Evolutionary conservation across 257 asterid species (phyloP).

Genomic region (Nicotiana knightiana): DNA sequence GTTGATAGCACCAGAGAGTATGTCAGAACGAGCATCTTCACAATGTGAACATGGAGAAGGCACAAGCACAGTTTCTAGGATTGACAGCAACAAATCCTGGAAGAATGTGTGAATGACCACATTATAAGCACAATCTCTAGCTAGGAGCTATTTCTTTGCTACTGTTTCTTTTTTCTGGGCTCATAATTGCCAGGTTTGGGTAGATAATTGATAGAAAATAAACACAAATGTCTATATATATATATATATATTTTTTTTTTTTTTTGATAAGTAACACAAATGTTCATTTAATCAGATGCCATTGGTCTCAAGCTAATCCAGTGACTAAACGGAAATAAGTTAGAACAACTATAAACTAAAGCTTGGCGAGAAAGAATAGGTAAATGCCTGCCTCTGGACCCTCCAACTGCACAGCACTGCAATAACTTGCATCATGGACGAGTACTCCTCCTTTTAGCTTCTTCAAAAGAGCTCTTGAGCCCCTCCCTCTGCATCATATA

Average conservation of each 20-base stretch:
- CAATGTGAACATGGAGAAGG: slow-evolving; percentile 41
- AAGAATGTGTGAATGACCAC: slow-evolving; percentile 11
- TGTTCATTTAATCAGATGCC: background rate
- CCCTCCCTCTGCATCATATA: slow-evolving; percentile 63
- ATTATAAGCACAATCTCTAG: background rate
- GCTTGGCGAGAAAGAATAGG: slow-evolving; percentile 8
- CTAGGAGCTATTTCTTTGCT: background rate
- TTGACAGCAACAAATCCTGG: slow-evolving; percentile 50
- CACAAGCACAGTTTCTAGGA: slow-evolving; percentile 43
- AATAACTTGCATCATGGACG: slow-evolving; percentile 82
- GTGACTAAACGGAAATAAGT: background rate
- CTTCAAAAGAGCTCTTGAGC: slow-evolving; percentile 78
- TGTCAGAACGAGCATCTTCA: slow-evolving; percentile 32
- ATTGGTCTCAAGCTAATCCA: background rate
- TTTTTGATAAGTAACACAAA: background rate
- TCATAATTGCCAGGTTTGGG: background rate
- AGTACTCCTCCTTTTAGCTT: slow-evolving; percentile 55
- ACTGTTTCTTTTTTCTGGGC: background rate
- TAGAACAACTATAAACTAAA: background rate
- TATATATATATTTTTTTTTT: background rate
- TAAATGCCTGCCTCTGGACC: slow-evolving; percentile 71
- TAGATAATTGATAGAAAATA: background rate
- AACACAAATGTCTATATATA: no score
- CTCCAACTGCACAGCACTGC: slow-evolving; percentile 57
- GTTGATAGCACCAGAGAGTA: slow-evolving; percentile 51